A percentile compares a stretch with the other conserved stretches of the same genome.
Evolutionary conservation across 2,329 filamentous ascomycete species (phyloP).

Genomic region (Lasiodiplodia sp.): DNA sequence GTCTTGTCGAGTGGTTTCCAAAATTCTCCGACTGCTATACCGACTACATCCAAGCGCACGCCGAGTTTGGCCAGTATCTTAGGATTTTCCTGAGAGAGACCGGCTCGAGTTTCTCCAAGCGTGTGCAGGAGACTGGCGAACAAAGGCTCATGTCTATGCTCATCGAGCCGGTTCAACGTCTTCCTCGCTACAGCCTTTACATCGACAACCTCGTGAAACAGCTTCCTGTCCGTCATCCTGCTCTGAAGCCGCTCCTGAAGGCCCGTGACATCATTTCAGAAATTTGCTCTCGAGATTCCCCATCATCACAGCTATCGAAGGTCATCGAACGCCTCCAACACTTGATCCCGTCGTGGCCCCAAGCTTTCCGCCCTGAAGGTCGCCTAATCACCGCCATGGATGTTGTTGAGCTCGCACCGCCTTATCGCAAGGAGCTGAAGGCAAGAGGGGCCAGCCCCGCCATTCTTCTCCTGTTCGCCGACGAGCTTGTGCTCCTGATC

Average conservation of each 20-base stretch:
- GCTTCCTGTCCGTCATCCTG: constrained; percentile 84
- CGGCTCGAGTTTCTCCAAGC: constrained; percentile 81
- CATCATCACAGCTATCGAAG: constrained; percentile 73
- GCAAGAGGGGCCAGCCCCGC: constrained; percentile 59
- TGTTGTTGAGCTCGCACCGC: constrained; percentile 76
- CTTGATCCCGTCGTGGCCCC: constrained; percentile 80
- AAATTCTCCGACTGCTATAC: constrained; percentile 90
- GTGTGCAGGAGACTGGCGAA: constrained; percentile 84
- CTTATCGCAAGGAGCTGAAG: constrained; percentile 63
- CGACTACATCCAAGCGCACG: constrained; percentile 90
- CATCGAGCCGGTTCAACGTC: constrained; percentile 93
- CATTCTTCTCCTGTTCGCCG: constrained; percentile 84
- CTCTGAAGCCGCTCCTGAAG: constrained; percentile 81
- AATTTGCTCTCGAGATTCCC: constrained; percentile 90
- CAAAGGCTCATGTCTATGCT: constrained; percentile 89
- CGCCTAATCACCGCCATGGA: constrained; percentile 84
- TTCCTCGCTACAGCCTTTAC: constrained; percentile 92
- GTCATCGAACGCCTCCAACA: constrained; percentile 76
- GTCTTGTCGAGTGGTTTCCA: constrained; percentile 91
- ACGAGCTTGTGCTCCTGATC: constrained; percentile 78
- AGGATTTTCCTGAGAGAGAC: constrained; percentile 77
- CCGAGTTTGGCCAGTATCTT: constrained; percentile 82
- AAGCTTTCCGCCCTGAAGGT: constrained; percentile 73
- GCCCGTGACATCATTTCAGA: constrained; percentile 93
- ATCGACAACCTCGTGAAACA: constrained; percentile 94